Evolutionary conservation across 2,329 filamentous ascomycete genomes (phyloP).

Genomic region (Chrysoporthe austroafricana): DNA sequence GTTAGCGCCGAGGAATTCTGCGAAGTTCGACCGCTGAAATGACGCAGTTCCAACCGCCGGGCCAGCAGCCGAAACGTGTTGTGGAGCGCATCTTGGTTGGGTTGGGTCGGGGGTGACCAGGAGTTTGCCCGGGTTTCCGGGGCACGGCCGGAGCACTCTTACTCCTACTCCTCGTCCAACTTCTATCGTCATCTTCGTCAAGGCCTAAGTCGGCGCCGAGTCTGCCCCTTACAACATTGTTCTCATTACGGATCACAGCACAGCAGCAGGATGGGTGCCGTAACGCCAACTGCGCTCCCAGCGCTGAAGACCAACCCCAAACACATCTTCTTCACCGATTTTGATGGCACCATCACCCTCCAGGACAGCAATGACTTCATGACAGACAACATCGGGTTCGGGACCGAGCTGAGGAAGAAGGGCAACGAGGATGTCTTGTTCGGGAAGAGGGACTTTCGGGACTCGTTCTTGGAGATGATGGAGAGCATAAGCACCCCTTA

Average conservation of each 20-base stretch:
- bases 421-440: slow-evolving; percentile 79
- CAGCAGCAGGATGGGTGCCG: slow-evolving; percentile 46
- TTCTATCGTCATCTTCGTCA: background rate
- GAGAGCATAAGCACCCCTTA: slow-evolving; percentile 82
- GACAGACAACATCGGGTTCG: slow-evolving; percentile 93
- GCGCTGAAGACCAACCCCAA: slow-evolving; percentile 72
- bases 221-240: background rate
- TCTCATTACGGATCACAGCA: background rate
- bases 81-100: slow-evolving; percentile 15
- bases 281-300: slow-evolving; percentile 49
- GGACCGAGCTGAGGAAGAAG: slow-evolving; percentile 68
- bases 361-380: slow-evolving; percentile 69
- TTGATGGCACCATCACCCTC: slow-evolving; percentile 91
- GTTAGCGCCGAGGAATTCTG: slow-evolving; percentile 27
- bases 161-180: no score
- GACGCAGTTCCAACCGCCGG: slow-evolving; percentile 1
- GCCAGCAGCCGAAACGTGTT: slow-evolving; percentile 23
- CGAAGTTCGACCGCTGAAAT: slow-evolving; percentile 18
- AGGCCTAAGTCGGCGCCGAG: background rate
- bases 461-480: slow-evolving; percentile 90
- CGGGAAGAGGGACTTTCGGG: slow-evolving; percentile 74
- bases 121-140: slow-evolving; percentile 2
- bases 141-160: background rate
- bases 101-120: background rate
- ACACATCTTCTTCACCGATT: slow-evolving; percentile 98